Evolutionary conservation across 2,329 filamentous ascomycete species (phyloP).

Genomic region (Cytospora chrysosperma): DNA sequence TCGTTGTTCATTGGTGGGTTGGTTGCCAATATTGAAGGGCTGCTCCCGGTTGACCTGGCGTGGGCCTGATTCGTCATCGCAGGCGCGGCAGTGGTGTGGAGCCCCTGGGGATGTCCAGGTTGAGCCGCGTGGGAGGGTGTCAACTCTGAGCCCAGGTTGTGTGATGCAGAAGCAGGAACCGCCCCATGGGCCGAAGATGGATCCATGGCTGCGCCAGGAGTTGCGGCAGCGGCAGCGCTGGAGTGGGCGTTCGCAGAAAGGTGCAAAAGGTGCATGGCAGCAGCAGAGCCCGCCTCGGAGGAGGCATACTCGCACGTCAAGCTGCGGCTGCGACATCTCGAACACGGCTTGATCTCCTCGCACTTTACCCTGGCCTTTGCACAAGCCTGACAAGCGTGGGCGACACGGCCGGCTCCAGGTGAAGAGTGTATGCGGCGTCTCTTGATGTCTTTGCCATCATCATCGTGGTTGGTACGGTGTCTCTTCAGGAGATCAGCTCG

Average conservation of each 20-base stretch:
- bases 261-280: constrained; percentile 45
- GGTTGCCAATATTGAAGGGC: constrained; percentile 30
- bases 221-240: constrained; percentile 11
- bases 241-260: constrained; percentile 39
- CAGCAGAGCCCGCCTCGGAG: constrained; percentile 39
- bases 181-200: not conserved
- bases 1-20: constrained; percentile 32
- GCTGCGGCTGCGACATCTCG: constrained; percentile 48
- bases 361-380: constrained; percentile 55
- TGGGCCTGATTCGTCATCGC: constrained; percentile 27
- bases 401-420: constrained; percentile 48
- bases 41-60: constrained; percentile 29
- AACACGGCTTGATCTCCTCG: constrained; percentile 54
- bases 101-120: constrained; percentile 9
- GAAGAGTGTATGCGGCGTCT: constrained; percentile 47
- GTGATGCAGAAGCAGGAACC: not conserved
- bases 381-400: constrained; percentile 52
- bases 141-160: constrained; percentile 13
- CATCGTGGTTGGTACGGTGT: constrained; percentile 51
- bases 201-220: constrained; percentile 6
- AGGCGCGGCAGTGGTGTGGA: constrained; percentile 18
- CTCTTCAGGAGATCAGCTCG: constrained; percentile 54
- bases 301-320: constrained; percentile 44
- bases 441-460: constrained; percentile 44
- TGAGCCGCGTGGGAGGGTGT: constrained; percentile 14